phyloP scores from a whole-genome alignment of 2,329 filamentous ascomycete genomes.

The Pseudogymnoascus sp. region DNA sequence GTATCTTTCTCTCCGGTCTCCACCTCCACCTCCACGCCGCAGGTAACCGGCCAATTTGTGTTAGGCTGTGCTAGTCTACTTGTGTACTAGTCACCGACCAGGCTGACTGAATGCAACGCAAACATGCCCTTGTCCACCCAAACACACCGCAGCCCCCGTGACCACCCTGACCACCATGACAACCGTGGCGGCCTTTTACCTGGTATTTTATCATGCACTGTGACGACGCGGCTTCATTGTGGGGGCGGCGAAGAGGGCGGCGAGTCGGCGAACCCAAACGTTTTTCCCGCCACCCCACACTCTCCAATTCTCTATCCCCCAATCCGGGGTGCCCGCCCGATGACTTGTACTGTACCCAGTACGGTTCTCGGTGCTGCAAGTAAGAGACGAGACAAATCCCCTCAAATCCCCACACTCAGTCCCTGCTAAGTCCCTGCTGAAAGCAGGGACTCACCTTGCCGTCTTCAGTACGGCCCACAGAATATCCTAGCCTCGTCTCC shows the following conservation, averaged over 20 bases:
- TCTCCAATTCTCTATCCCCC: neutral
- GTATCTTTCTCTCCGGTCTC: neutral
- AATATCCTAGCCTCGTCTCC: neutral
- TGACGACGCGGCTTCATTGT: constrained; percentile 7
- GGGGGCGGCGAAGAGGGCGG: neutral
- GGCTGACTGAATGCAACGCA: neutral
- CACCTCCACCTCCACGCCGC: constrained; percentile 1
- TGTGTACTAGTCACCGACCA: neutral
- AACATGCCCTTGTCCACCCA: neutral
- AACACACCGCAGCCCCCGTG: neutral
- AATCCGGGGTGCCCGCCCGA: neutral
- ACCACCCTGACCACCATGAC: neutral
- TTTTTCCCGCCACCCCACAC: neutral
- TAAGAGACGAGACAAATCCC: neutral
- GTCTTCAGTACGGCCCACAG: neutral
- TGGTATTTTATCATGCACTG: neutral
- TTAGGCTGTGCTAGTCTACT: neutral
- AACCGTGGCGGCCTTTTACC: neutral
- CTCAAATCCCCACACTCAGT: constrained; percentile 7
- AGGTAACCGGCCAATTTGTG: neutral
- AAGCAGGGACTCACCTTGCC: neutral
- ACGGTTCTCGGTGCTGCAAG: neutral
- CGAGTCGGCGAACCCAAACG: constrained; percentile 1
- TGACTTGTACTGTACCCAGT: neutral
- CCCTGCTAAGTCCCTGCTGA: neutral